These are phyloP conservation scores for Penicillium lividum DNA, from an alignment of 495 filamentous ascomycete species.

Conservation along the genomic window DNA sequence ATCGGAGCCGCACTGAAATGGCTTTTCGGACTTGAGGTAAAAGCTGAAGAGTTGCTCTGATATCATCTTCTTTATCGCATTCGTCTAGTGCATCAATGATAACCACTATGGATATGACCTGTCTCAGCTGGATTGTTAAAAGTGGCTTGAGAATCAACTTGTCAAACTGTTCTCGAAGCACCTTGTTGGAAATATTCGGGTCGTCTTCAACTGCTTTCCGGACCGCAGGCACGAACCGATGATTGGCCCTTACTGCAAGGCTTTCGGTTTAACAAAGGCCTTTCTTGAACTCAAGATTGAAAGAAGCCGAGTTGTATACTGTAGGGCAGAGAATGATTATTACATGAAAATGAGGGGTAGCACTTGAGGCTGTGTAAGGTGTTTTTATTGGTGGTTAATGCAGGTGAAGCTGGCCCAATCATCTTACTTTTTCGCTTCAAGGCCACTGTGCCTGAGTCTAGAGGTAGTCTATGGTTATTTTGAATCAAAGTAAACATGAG, in stretches of 20 bases:
- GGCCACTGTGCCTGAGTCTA: too few relatives aligned
- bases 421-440: too few relatives aligned
- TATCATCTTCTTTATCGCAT: neutral
- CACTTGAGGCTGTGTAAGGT: too few relatives aligned
- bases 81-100: conserved; percentile 6
- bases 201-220: neutral
- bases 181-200: neutral
- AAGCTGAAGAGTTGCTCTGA: neutral
- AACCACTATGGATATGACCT: neutral
- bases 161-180: neutral
- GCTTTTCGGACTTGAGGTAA: neutral
- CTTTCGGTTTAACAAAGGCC: too few relatives aligned
- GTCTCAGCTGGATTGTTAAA: neutral
- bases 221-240: neutral
- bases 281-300: too few relatives aligned
- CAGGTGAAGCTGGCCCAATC: too few relatives aligned
- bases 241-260: neutral
- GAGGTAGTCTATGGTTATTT: too few relatives aligned
- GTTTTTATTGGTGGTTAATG: too few relatives aligned
- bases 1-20: neutral
- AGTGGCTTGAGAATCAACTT: neutral
- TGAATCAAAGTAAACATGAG: too few relatives aligned
- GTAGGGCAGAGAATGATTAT: too few relatives aligned
- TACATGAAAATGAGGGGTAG: too few relatives aligned
- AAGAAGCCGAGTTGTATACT: too few relatives aligned